phyloP scores from a whole-genome alignment of 352 stramenopile genomes.

The Phytophthora boehmeriae region DNA sequence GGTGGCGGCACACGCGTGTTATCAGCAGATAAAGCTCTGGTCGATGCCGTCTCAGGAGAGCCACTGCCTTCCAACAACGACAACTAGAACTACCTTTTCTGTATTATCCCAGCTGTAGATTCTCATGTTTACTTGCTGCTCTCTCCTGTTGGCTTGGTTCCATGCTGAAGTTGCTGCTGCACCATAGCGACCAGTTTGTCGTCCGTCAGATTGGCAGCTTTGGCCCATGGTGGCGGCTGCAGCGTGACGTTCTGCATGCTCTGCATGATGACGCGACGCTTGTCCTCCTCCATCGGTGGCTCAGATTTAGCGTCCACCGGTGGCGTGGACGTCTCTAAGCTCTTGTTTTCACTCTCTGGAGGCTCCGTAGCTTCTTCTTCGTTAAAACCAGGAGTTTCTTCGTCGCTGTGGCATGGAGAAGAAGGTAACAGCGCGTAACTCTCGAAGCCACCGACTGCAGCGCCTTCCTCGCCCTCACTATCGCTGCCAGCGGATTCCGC shows the following conservation, averaged over 20 bases:
- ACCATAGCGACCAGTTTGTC: slow-evolving; percentile 62
- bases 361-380: slow-evolving; percentile 4
- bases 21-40: slow-evolving; percentile 40
- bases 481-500: slow-evolving; percentile 19
- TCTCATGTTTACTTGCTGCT: not conserved
- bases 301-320: slow-evolving; percentile 1
- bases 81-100: not conserved
- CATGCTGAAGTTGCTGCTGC: slow-evolving; percentile 35
- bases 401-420: slow-evolving; percentile 36
- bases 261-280: slow-evolving; percentile 51
- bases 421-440: slow-evolving; percentile 39
- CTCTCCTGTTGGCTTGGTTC: slow-evolving; percentile 9
- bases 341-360: not conserved
- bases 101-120: slow-evolving; percentile 8
- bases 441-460: slow-evolving; percentile 29
- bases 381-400: slow-evolving; percentile 5
- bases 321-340: not conserved
- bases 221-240: slow-evolving; percentile 52
- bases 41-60: slow-evolving; percentile 52
- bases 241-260: slow-evolving; percentile 61
- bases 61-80: slow-evolving; percentile 28
- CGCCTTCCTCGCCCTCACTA: slow-evolving; percentile 29
- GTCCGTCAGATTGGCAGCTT: slow-evolving; percentile 46
- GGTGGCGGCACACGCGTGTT: slow-evolving; percentile 55
- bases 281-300: slow-evolving; percentile 34